phyloP scores from a whole-genome alignment of 768 basidiomycete genomes.

The Sistotremastrum niveocremeum region DNA sequence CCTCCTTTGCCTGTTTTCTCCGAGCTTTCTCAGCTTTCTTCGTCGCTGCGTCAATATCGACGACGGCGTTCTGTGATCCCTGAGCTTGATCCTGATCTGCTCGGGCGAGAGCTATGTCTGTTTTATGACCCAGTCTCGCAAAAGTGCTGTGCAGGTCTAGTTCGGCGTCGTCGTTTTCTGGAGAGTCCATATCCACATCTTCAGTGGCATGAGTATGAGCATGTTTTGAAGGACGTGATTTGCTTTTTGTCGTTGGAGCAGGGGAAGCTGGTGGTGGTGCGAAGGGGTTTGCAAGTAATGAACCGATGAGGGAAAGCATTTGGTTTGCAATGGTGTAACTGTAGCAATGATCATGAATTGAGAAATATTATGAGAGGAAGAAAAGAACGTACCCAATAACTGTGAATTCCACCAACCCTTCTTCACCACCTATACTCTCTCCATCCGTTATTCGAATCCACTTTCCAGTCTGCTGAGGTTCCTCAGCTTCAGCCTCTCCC shows the following conservation, averaged over 20 bases:
- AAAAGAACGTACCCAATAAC: constrained; percentile 62
- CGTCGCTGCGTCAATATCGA: constrained; percentile 12
- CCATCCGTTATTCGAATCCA: constrained; percentile 72
- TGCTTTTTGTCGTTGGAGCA: constrained; percentile 9
- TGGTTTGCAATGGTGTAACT: constrained; percentile 86
- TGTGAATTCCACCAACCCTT: constrained; percentile 64
- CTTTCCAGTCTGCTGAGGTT: constrained; percentile 42
- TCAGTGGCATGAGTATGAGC: background rate
- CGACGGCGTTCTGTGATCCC: constrained; percentile 1
- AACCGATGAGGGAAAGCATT: constrained; percentile 83
- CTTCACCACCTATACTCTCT: constrained; percentile 50
- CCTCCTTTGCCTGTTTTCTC: constrained; percentile 7
- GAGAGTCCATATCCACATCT: background rate
- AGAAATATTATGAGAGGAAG: constrained; percentile 4
- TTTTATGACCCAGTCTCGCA: background rate
- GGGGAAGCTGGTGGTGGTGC: constrained; percentile 40
- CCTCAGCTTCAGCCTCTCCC: constrained; percentile 11
- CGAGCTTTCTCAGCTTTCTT: constrained; percentile 2
- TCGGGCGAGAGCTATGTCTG: constrained; percentile 2
- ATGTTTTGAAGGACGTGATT: background rate
- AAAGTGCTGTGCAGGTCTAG: constrained; percentile 10
- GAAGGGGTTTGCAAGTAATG: constrained; percentile 66
- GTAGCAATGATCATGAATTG: constrained; percentile 2
- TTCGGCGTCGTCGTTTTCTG: constrained; percentile 11
- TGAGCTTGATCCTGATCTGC: constrained; percentile 1